Percentiles rank a stretch among this genome's conserved stretches.
phyloP scores from a whole-genome alignment of 768 basidiomycete species.

The Rubroboletus satanas region DNA sequence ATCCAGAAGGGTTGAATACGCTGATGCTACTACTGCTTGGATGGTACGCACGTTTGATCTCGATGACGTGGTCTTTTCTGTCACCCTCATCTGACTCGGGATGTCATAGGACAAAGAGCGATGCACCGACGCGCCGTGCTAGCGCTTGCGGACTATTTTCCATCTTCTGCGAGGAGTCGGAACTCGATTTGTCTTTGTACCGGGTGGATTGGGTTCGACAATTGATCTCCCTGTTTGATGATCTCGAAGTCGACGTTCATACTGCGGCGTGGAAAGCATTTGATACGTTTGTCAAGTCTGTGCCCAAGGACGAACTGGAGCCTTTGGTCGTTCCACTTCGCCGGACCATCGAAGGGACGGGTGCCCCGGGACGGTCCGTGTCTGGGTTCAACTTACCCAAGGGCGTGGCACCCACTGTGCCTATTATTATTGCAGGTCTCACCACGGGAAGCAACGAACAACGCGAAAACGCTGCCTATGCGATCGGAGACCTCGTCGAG shows the following conservation, averaged over 20 bases:
- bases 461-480: constrained; percentile 91
- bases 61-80: background rate
- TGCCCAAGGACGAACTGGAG: constrained; percentile 92
- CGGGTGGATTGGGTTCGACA: constrained; percentile 94
- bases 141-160: constrained; percentile 77
- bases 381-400: constrained; percentile 85
- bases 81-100: background rate
- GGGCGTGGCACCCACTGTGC: constrained; percentile 78
- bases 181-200: constrained; percentile 80
- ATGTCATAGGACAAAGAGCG: constrained; percentile 69
- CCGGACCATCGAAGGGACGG: constrained; percentile 81
- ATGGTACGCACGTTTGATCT: constrained; percentile 53
- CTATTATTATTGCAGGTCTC: constrained; percentile 87
- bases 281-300: constrained; percentile 82
- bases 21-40: constrained; percentile 85
- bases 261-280: constrained; percentile 80
- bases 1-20: constrained; percentile 84
- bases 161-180: constrained; percentile 78
- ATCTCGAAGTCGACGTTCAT: constrained; percentile 68
- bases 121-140: constrained; percentile 63
- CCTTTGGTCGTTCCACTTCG: constrained; percentile 86
- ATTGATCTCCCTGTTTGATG: constrained; percentile 79
- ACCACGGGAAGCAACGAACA: constrained; percentile 94
- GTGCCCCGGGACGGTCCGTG: constrained; percentile 69
- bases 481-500: constrained; percentile 93